Conservation (phyloP, 2,329 filamentous ascomycete genomes). For the Xenoacremonium recifei region DNA sequence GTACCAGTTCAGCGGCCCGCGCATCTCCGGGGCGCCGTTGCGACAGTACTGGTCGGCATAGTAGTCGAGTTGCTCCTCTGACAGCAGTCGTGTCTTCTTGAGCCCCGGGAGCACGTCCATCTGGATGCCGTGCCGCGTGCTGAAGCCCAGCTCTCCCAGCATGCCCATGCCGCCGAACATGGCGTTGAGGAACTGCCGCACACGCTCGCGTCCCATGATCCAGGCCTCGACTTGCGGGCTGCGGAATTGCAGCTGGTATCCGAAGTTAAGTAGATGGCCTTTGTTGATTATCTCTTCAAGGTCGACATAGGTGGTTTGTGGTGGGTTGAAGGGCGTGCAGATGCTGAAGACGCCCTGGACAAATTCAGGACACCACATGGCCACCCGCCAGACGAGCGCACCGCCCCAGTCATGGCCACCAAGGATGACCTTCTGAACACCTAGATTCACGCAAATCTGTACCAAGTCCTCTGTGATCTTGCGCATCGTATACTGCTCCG, state of each 20-base stretch:
- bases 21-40: constrained; percentile 57
- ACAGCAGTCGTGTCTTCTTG: constrained; percentile 57
- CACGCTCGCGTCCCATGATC: constrained; percentile 56
- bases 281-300: constrained; percentile 59
- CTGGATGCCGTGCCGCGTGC: constrained; percentile 58
- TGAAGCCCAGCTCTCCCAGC: constrained; percentile 57
- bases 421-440: constrained; percentile 64
- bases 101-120: constrained; percentile 62
- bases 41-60: constrained; percentile 72
- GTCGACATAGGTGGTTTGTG: constrained; percentile 49
- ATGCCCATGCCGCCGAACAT: constrained; percentile 66
- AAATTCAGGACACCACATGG: constrained; percentile 70
- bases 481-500: constrained; percentile 68
- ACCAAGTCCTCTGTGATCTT: constrained; percentile 72
- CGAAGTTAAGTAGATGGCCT: constrained; percentile 63
- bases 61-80: constrained; percentile 69
- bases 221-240: constrained; percentile 63
- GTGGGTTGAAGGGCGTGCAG: constrained; percentile 71
- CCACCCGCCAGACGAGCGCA: constrained; percentile 70
- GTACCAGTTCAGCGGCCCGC: constrained; percentile 88
- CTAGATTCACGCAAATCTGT: constrained; percentile 58
- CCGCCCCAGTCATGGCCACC: constrained; percentile 96
- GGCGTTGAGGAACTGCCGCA: constrained; percentile 68
- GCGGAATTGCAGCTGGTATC: constrained; percentile 80
- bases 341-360: constrained; percentile 75